phyloP scores from a whole-genome alignment of 352 stramenopile species.

The Phytophthora parvispora region DNA sequence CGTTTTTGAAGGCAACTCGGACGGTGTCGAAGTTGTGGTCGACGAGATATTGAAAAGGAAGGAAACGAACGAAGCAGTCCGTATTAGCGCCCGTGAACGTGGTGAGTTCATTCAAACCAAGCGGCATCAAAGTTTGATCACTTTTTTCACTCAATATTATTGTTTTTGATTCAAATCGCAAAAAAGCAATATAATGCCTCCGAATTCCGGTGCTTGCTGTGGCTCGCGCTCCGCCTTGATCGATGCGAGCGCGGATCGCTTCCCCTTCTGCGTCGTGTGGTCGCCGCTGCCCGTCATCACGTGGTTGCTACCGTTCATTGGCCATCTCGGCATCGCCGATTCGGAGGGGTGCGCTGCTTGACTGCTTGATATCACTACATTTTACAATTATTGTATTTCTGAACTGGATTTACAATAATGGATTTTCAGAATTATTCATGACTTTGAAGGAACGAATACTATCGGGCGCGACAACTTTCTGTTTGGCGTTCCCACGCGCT shows the following conservation, averaged over 20 bases:
- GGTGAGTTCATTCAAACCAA: too few species aligned
- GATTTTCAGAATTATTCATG: slow-evolving; percentile 84
- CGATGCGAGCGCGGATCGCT: slow-evolving; percentile 50
- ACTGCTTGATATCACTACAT: background rate
- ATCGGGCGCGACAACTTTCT: slow-evolving; percentile 90
- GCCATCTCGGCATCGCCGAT: slow-evolving; percentile 95
- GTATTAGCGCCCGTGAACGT: too few species aligned
- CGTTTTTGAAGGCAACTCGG: too few species aligned
- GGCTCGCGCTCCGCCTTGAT: slow-evolving; percentile 12
- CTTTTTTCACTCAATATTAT: too few species aligned
- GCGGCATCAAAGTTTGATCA: too few species aligned
- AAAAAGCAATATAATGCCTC: background rate
- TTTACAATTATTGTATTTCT: background rate
- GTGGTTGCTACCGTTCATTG: slow-evolving; percentile 96
- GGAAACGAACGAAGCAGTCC: too few species aligned
- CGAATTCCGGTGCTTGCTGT: background rate
- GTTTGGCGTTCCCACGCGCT: slow-evolving; percentile 89
- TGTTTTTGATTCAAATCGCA: background rate
- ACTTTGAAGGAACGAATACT: slow-evolving; percentile 96
- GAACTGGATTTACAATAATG: slow-evolving; percentile 8
- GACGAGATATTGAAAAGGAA: too few species aligned
- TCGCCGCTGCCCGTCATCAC: slow-evolving; percentile 89
- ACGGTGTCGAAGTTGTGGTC: too few species aligned
- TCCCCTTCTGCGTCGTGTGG: slow-evolving; percentile 94
- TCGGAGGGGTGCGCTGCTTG: slow-evolving; percentile 82